Evolutionary conservation across 208 protist genomes (phyloP).

Genomic region (Strigomonas culicis): DNA sequence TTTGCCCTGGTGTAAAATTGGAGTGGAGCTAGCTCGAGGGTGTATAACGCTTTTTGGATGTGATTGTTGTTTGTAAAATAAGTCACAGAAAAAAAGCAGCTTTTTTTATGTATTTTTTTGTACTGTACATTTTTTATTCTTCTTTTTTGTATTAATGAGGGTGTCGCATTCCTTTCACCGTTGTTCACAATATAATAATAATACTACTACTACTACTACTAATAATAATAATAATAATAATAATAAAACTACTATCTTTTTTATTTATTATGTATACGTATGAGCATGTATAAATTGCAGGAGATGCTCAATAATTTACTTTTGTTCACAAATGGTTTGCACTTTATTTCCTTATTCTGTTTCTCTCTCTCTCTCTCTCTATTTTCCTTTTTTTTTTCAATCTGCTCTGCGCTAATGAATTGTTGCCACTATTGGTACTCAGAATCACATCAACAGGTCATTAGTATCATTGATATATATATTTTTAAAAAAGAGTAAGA

Average conservation of each 20-base stretch:
- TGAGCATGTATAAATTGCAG: no score
- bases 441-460: neutral
- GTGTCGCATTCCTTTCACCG: neutral
- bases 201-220: no score
- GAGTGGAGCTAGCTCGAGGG: neutral
- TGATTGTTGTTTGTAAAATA: neutral
- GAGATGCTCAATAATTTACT: neutral
- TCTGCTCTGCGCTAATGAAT: neutral
- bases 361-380: neutral
- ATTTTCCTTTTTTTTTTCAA: neutral
- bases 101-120: neutral
- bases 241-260: no score
- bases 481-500: neutral
- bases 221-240: no score
- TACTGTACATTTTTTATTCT: neutral
- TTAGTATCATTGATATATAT: neutral
- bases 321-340: neutral
- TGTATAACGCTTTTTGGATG: neutral
- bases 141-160: neutral
- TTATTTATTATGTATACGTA: no score
- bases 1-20: neutral
- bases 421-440: neutral
- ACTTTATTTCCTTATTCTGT: neutral
- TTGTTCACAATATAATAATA: no score
- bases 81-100: neutral